These are phyloP conservation scores for Cercophora samala DNA, from an alignment of 495 filamentous ascomycete species.

Conservation along the genomic window DNA sequence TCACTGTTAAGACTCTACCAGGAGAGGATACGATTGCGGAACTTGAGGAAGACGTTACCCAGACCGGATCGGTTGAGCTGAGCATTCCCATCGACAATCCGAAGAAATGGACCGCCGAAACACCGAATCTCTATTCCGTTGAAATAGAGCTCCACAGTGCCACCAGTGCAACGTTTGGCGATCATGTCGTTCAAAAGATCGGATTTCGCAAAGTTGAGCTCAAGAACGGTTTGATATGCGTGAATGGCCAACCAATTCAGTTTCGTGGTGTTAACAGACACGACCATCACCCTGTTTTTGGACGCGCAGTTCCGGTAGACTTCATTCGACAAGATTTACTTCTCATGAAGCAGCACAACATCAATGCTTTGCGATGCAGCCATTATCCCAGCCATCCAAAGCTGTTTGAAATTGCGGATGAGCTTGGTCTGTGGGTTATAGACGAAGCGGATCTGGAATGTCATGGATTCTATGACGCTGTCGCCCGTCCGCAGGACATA, in stretches of 20 bases:
- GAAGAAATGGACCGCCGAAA: conserved; percentile 65
- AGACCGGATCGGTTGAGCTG: conserved; percentile 30
- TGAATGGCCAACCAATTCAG: conserved; percentile 56
- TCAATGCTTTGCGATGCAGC: conserved; percentile 61
- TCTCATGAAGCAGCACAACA: conserved; percentile 66
- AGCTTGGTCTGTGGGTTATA: conserved; percentile 66
- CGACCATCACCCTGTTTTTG: conserved; percentile 58
- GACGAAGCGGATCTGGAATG: conserved; percentile 71
- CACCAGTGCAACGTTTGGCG: background rate
- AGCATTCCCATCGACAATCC: conserved; percentile 45
- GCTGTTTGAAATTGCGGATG: conserved; percentile 61
- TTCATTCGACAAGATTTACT: conserved; percentile 57
- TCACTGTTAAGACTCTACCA: conserved; percentile 38
- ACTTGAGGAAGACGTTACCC: conserved; percentile 8
- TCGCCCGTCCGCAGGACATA: conserved; percentile 45
- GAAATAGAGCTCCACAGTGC: conserved; percentile 31
- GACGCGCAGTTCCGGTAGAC: conserved; percentile 56
- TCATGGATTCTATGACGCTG: conserved; percentile 59
- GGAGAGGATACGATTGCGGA: conserved; percentile 30
- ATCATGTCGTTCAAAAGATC: conserved; percentile 32
- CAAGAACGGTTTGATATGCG: conserved; percentile 52
- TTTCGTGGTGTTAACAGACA: conserved; percentile 62
- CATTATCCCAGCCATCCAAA: conserved; percentile 59
- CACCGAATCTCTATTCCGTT: conserved; percentile 56
- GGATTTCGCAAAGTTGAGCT: conserved; percentile 61